Percentiles rank a stretch among this genome's conserved stretches.
Evolutionary conservation across 148 eudicot genomes (phyloP).

Genomic region (Rhododendron griersonianum): DNA sequence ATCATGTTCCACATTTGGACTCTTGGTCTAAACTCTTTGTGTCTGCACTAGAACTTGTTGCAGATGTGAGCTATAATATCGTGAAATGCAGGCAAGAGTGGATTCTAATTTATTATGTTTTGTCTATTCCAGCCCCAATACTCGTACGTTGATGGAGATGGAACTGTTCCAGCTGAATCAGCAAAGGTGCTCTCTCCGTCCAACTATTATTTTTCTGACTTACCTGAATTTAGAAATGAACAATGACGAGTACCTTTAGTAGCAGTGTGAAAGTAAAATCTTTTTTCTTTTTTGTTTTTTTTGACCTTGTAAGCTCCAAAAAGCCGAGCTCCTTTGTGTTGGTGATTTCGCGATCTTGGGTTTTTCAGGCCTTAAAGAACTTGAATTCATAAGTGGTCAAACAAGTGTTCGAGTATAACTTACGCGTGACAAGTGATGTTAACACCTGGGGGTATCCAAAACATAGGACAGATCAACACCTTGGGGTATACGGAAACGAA

Average conservation of each 20-base stretch:
- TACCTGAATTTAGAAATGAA: background rate
- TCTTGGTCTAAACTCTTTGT: background rate
- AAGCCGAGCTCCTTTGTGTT: background rate
- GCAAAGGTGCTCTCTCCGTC: slow-evolving; percentile 46
- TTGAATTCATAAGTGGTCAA: background rate
- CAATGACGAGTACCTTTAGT: background rate
- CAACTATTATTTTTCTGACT: background rate
- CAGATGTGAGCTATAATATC: background rate
- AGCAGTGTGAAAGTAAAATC: background rate
- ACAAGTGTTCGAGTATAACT: background rate
- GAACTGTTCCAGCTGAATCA: slow-evolving; percentile 84
- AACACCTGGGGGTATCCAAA: background rate
- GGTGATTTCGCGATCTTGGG: background rate
- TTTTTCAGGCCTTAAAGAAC: background rate
- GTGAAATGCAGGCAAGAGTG: background rate
- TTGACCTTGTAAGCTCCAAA: background rate
- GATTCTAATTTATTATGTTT: background rate
- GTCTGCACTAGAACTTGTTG: background rate
- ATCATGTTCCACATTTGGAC: background rate
- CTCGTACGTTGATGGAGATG: slow-evolving; percentile 87
- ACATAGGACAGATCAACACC: background rate
- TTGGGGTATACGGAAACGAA: background rate
- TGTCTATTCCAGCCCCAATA: slow-evolving; percentile 58
- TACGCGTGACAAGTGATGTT: background rate
- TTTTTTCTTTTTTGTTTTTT: too few relatives aligned